These are phyloP conservation scores for Paulownia fortunei DNA, from an alignment of 257 asterid genomes.

Conservation along the genomic window DNA sequence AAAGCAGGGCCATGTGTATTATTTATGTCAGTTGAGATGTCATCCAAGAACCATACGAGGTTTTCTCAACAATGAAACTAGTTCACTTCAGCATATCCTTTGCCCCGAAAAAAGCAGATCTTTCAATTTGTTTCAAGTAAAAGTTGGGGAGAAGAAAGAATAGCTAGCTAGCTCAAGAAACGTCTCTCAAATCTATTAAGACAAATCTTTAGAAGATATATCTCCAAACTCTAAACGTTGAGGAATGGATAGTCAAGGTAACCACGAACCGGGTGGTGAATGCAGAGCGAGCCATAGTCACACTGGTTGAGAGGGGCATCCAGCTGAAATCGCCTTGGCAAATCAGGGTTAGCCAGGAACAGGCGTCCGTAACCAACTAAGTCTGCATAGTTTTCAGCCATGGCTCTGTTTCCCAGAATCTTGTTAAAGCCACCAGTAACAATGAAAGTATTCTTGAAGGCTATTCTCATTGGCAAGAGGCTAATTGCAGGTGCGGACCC, in stretches of 20 bases:
- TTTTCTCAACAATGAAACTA: too few relatives aligned
- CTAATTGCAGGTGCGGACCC: neutral
- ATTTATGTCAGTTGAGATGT: too few relatives aligned
- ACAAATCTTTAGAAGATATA: too few relatives aligned
- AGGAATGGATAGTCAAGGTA: slow-evolving; percentile 8
- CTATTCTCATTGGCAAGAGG: neutral
- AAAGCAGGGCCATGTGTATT: too few relatives aligned
- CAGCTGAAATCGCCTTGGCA: neutral
- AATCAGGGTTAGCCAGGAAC: neutral
- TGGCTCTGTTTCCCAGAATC: neutral
- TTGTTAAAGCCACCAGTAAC: neutral
- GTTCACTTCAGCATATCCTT: too few relatives aligned
- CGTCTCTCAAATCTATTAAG: too few relatives aligned
- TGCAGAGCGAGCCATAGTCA: neutral
- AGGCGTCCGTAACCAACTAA: neutral
- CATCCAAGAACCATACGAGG: too few relatives aligned
- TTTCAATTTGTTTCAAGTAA: too few relatives aligned
- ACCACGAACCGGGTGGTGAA: neutral
- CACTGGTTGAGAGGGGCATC: neutral
- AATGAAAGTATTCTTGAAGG: neutral
- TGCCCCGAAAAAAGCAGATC: too few relatives aligned
- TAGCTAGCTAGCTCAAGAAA: too few relatives aligned
- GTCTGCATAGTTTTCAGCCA: neutral
- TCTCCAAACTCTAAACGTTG: too few relatives aligned
- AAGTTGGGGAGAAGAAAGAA: too few relatives aligned